Evolutionary conservation across 139 green algal genomes (phyloP), one percentile per base, ranked within the genome.

Genomic region (Chlorella sp.): DNA sequence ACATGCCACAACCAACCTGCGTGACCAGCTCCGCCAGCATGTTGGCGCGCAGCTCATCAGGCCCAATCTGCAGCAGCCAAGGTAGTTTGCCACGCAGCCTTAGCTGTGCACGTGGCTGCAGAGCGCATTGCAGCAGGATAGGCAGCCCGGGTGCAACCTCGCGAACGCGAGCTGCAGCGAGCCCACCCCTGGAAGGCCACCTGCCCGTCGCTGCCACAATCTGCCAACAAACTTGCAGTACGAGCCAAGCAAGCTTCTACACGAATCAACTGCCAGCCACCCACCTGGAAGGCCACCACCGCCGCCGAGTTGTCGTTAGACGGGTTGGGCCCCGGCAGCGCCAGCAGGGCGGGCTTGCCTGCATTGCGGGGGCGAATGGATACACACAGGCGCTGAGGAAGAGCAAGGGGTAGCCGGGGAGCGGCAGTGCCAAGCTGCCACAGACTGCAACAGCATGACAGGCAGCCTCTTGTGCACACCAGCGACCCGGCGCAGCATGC

Each of bases 261-360:
- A n/a, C n/a, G n/a, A n/a, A n/a, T n/a, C n/a, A n/a, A n/a, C n/a
- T n/a, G n/a, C n/a, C n/a, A n/a, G 4, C 48, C 32, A 46, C 76
- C 22, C 8, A 94, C 90, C 94, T 98, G 91, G 81, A 95, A 97
- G 9, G 82, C 77, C 30, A 96, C 80, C 32, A 92, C 81, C 0
- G 94, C 85, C 6, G 95, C 92, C 0, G 89, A 95, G 90, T 98
- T 98, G 13, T 95, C 91, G 70, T 98, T 95, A 13, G 77, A 74
- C 0, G 91, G 87, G 84, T 97, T 96, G 26, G 92, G 90, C 0
- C 87, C 93, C 0, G 75, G 74, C 86, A 90, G 84, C 1, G 75
- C 36, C 28, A 92, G 84, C 26, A 92, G 70, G 22, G 73, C 75
- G 0, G 80, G 73, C 51, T 24, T 60, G 51, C 51, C 51, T 60